These are phyloP conservation scores for Paecilomyces sp. DNA, from an alignment of 2,329 filamentous ascomycete species.

Conservation along the genomic window DNA sequence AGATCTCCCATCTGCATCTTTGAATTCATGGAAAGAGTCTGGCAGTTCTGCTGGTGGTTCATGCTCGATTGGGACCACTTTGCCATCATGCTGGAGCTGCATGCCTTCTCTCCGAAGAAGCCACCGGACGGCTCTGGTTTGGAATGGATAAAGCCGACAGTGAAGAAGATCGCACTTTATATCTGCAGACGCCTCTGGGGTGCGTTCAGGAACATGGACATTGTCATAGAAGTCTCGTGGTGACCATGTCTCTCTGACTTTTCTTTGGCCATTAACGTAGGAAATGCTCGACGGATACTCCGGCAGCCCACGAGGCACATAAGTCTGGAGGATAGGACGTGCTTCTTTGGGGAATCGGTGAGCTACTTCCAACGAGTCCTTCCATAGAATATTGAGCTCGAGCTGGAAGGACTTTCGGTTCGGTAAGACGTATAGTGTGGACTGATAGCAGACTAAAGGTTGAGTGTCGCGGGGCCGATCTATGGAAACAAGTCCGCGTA, in stretches of 20 bases:
- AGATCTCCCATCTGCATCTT: constrained; percentile 28
- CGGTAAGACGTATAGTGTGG: constrained; percentile 13
- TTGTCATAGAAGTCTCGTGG: constrained; percentile 41
- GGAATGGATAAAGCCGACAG: constrained; percentile 42
- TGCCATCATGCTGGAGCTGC: constrained; percentile 24
- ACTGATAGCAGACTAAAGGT: constrained; percentile 24
- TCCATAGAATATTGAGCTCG: constrained; percentile 27
- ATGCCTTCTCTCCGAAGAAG: constrained; percentile 38
- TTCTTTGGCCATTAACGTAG: background rate
- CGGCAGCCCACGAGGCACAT: constrained; percentile 18
- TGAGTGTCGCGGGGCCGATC: constrained; percentile 17
- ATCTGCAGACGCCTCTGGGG: constrained; percentile 21
- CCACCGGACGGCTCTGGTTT: constrained; percentile 41
- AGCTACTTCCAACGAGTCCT: constrained; percentile 22
- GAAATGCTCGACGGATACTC: background rate
- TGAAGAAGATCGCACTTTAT: constrained; percentile 27
- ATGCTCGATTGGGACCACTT: constrained; percentile 12
- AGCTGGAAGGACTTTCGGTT: constrained; percentile 17
- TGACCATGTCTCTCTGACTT: constrained; percentile 15
- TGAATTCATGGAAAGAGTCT: constrained; percentile 29
- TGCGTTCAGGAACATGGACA: constrained; percentile 37
- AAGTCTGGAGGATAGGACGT: constrained; percentile 19
- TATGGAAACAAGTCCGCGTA: constrained; percentile 12
- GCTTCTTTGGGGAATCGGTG: constrained; percentile 10
- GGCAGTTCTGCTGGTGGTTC: constrained; percentile 17